Evolutionary conservation across 2,329 filamentous ascomycete species (phyloP).

Genomic region (Xylariomycetidae sp.): DNA sequence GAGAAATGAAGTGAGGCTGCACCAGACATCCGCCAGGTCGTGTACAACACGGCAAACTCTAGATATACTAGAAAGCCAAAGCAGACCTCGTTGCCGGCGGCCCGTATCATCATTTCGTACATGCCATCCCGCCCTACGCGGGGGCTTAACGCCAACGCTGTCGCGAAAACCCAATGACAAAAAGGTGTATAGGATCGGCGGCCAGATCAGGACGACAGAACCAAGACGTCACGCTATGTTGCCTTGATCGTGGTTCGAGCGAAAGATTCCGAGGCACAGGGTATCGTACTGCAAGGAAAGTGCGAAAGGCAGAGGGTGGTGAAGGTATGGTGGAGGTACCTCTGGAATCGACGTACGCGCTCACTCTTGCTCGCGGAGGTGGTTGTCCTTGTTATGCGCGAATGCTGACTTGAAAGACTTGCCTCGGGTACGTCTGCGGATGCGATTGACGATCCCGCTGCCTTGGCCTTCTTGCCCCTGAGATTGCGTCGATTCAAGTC

Average conservation of each 20-base stretch:
- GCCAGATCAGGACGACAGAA: too few species aligned
- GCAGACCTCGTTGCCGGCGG: slow-evolving; percentile 15
- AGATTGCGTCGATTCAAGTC: slow-evolving; percentile 71
- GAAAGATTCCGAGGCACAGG: slow-evolving; percentile 10
- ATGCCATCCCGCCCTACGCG: slow-evolving; percentile 20
- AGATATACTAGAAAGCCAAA: too few species aligned
- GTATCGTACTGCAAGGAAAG: slow-evolving; percentile 20
- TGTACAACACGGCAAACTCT: too few species aligned
- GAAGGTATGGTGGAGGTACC: background rate
- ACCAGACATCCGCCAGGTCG: background rate
- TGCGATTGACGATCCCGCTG: slow-evolving; percentile 24
- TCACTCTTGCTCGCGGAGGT: slow-evolving; percentile 25
- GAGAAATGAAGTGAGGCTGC: background rate
- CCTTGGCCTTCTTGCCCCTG: slow-evolving; percentile 13
- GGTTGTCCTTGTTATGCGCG: slow-evolving; percentile 22
- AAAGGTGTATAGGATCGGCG: slow-evolving; percentile 5
- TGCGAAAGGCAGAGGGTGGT: slow-evolving; percentile 2
- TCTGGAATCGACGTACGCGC: background rate
- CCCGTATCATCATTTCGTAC: slow-evolving; percentile 24
- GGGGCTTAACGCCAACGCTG: slow-evolving; percentile 21
- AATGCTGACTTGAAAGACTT: slow-evolving; percentile 29
- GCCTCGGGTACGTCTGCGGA: slow-evolving; percentile 27
- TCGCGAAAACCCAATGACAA: slow-evolving; percentile 12
- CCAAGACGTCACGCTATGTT: too few species aligned
- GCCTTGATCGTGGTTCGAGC: slow-evolving; percentile 4